Percentiles rank a stretch among this genome's conserved stretches.
phyloP scores from a whole-genome alignment of 495 filamentous ascomycete genomes.

The Hypoxylon intermedium region DNA sequence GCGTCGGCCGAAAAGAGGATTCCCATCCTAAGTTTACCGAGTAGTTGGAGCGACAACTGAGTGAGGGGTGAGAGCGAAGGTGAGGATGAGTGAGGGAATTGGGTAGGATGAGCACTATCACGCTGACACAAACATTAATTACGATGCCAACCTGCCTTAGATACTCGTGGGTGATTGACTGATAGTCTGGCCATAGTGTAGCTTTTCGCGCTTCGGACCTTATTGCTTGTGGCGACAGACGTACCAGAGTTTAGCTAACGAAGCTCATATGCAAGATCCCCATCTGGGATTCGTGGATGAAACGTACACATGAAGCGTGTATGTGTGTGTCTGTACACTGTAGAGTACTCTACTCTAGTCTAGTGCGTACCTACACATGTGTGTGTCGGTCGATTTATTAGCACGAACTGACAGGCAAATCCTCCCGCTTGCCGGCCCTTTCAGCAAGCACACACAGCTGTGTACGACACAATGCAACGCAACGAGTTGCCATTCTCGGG shows the following conservation, averaged over 20 bases:
- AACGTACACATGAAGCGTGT: constrained; percentile 8
- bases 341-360: too few relatives aligned
- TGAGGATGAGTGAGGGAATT: constrained; percentile 31
- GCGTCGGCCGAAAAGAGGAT: constrained; percentile 26
- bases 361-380: constrained; percentile 7
- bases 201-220: constrained; percentile 28
- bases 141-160: constrained; percentile 4
- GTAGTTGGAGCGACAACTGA: constrained; percentile 17
- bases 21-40: constrained; percentile 29
- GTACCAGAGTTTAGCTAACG: constrained; percentile 17
- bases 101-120: constrained; percentile 21
- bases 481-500: constrained; percentile 25
- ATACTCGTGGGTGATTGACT: neutral
- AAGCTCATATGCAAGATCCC: constrained; percentile 14
- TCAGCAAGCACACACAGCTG: constrained; percentile 20
- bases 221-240: constrained; percentile 11
- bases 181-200: constrained; percentile 1
- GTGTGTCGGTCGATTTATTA: constrained; percentile 8
- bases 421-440: constrained; percentile 14
- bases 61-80: too few relatives aligned
- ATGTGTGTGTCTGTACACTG: neutral
- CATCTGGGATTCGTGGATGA: constrained; percentile 24
- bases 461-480: constrained; percentile 23
- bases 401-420: constrained; percentile 26
- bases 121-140: constrained; percentile 14